Base-by-base conservation (phyloP, 306 rosid genomes). In the Trichosanthes cucumerina region DNA sequence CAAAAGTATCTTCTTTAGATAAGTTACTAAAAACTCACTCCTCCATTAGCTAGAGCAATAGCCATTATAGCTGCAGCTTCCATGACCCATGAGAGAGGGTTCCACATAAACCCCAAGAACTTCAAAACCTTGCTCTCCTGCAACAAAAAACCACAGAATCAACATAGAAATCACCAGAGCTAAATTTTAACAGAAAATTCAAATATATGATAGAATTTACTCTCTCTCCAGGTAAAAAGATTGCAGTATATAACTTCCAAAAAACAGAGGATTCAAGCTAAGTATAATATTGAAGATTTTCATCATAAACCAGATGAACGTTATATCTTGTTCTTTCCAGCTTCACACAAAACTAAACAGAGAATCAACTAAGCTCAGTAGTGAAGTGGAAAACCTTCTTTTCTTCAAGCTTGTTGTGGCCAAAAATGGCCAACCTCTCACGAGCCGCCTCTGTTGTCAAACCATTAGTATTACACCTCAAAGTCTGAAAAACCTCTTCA, bases 1-100 rank as follows among this genome's bases (percentile, higher is more conserved):
- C 11, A 63, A 33, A 33, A 16, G 12, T 8, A 63, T 11, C 63
- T 63, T 63, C 9, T 16, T 14, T 7, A 31, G 69, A 62, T 9
- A 19, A 34, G 7, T 50, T 4, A 26, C 12, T 24, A 21, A 18
- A 44, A 39, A 79, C 91, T 86, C 64, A 90, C 96, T 75, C 93
- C 93, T 82, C 97, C 97, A 80, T 92, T 92, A 75, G 97, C 97
- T n/a, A 92, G 86, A 44, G 92, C 93, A 84, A 92, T 90, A 52
- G 97, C 95, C 95, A 92, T 92, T 57, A 92, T 90, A 53, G 95
- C 97, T 72, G 97, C 97, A 84, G 93, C 90, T 92, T 92, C 97
- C 97, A 92, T 92, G 80, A 92, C 95, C 97, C 97, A 92, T 62
- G 97, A 90, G 38, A 92, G 89, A 88, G 97, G 97, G 81, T 92